Base-by-base conservation (phyloP, 805 yeast species). In the Metschnikowia gelsemii region DNA sequence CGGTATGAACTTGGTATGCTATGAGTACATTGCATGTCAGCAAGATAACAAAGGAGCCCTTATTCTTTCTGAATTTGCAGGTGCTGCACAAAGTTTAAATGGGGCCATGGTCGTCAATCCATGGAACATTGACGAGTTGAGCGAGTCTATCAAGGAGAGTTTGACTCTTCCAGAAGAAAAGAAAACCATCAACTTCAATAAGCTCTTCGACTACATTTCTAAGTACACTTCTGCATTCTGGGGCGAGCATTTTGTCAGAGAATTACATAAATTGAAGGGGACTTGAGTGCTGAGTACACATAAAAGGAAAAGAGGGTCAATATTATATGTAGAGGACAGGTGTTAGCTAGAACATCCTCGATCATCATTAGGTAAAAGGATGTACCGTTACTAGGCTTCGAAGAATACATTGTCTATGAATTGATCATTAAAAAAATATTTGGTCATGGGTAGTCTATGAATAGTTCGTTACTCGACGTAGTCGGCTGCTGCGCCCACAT, bases 41-140 rank as follows among this genome's bases (percentile, higher is more conserved):
- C 77, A 81, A 48, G 82, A 82, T 34, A 80, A 80, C 47, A 82
- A 88, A 49, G 99, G 99, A 7, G 80, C 89, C 3, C 72, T 93
- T 52, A 86, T 93, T 35, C 63, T 93, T 48, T 84, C 95, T 30
- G 99, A 93, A 66, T 93, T 93, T 67, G 93, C 99, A 0, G 99
- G 99, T 35, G 99, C 99, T n/a, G 98, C 99, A 1, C 99, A 93
- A 66, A 85, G 95, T 1, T 71, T 93, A 49, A 91, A 93, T 58
- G 99, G 99, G 18, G 89, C 96, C 1, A 62, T 91, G 11, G 80
- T 93, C 45, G 96, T 93, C 16, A 93, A 93, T 58, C 99, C 99
- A 3, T 93, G 99, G 99, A 93, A 91, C 61, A 91, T 90, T 17
- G 99, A 93, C 52, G 99, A 93, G 53, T 65, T 91, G 59, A 81